Evolutionary conservation across 768 basidiomycete genomes (phyloP).

Genomic region (Pleurotus eryngii): DNA sequence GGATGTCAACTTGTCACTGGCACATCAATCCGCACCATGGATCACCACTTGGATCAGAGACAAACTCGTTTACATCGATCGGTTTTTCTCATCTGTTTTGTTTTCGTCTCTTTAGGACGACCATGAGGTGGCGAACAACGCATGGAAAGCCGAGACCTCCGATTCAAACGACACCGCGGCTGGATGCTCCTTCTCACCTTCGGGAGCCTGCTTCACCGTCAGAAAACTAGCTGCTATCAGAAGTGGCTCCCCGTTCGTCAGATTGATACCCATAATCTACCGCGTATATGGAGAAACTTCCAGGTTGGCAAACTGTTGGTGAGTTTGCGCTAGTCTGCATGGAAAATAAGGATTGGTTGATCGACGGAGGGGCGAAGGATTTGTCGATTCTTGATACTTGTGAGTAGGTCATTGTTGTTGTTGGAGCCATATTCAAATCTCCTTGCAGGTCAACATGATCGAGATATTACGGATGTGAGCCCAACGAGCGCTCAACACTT

Average conservation of each 20-base stretch:
- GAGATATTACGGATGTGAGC: slow-evolving; percentile 54
- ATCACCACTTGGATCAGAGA: slow-evolving; percentile 44
- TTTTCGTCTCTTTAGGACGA: slow-evolving; percentile 36
- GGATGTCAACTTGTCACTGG: slow-evolving; percentile 41
- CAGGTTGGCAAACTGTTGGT: slow-evolving; percentile 54
- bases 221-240: slow-evolving; percentile 56
- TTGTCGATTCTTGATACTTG: slow-evolving; percentile 59
- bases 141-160: slow-evolving; percentile 57
- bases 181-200: slow-evolving; percentile 49
- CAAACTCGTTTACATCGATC: neutral
- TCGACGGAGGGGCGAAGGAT: slow-evolving; percentile 23
- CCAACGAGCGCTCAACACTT: too few species aligned
- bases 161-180: slow-evolving; percentile 49
- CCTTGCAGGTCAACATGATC: slow-evolving; percentile 44
- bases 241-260: slow-evolving; percentile 62
- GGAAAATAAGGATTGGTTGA: too few species aligned
- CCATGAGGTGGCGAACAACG: slow-evolving; percentile 53
- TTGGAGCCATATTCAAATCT: too few species aligned
- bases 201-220: slow-evolving; percentile 56
- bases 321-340: neutral
- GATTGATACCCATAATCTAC: slow-evolving; percentile 49
- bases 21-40: slow-evolving; percentile 52
- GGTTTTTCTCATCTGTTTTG: neutral
- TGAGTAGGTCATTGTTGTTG: neutral
- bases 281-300: slow-evolving; percentile 63